A percentile compares a stretch with the other conserved stretches of the same genome.
Evolutionary conservation across 768 basidiomycete species (phyloP).

Genomic region (Phanerochaete sordida): DNA sequence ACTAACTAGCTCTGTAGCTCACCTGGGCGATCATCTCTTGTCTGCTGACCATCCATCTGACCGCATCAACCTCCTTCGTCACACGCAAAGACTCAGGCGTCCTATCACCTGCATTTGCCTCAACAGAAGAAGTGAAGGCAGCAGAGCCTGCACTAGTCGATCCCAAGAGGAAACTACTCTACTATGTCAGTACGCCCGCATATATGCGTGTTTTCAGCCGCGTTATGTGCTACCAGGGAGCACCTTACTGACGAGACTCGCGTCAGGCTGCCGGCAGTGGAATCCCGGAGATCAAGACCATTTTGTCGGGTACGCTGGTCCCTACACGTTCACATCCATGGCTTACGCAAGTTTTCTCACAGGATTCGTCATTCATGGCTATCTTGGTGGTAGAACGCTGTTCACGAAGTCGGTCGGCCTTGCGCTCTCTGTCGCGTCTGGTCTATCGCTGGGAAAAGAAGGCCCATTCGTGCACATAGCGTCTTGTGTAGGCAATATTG

Average conservation of each 20-base stretch:
- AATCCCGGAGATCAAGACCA: slow-evolving; percentile 96
- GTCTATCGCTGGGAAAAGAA: slow-evolving; percentile 80
- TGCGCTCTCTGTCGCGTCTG: slow-evolving; percentile 88
- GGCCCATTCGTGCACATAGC: slow-evolving; percentile 91
- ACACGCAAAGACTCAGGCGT: slow-evolving; percentile 90
- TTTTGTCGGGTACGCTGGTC: slow-evolving; percentile 63
- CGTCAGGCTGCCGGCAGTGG: slow-evolving; percentile 94
- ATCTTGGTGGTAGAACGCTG: slow-evolving; percentile 85
- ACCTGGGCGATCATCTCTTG: slow-evolving; percentile 68
- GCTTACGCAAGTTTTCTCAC: slow-evolving; percentile 5
- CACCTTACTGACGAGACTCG: not conserved
- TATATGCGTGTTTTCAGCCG: not conserved
- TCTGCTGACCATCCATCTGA: slow-evolving; percentile 81
- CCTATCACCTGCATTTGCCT: slow-evolving; percentile 42
- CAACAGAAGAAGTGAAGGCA: slow-evolving; percentile 18
- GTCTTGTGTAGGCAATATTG: slow-evolving; percentile 89
- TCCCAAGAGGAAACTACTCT: slow-evolving; percentile 65
- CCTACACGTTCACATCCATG: not conserved
- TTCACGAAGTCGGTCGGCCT: slow-evolving; percentile 90
- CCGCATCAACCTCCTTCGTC: slow-evolving; percentile 82
- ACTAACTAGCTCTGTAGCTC: no score
- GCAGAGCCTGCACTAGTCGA: slow-evolving; percentile 22
- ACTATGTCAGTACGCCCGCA: slow-evolving; percentile 58
- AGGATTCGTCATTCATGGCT: slow-evolving; percentile 98
- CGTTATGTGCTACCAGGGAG: no score